Evolutionary conservation across 441 rosid species (phyloP), one percentile per base, ranked within the genome.

Genomic region (Pelargonium australe): DNA sequence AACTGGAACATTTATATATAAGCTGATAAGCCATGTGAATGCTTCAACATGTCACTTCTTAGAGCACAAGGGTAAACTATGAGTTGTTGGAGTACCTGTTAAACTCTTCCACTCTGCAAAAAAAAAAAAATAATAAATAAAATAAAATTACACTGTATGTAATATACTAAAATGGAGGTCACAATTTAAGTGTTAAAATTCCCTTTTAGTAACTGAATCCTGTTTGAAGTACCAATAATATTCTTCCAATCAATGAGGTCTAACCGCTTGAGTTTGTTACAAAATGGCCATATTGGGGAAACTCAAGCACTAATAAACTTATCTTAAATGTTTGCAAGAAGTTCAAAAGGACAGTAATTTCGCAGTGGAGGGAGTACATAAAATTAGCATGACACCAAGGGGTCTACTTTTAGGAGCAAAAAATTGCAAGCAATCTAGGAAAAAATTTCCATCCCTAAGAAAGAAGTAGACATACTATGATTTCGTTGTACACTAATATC

Each of bases 51-150:
- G 17, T 31, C 70, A 55, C 41, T 43, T 67, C 67, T 77, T 28
- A 44, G 28, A 31, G 55, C 6, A 69, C 20, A 44, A 66, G 41
- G 43, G 58, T 28, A 41, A 64, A 23, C 8, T 11, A 9, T 2
- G 61, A 64, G 69, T 34, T 71, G 76, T 34, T 45, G 62, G 68
- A 73, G 65, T 80, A 90, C 99, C 99, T 95, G 86, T 85, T 82
- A 84, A 95, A 95, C 74, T 95, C 98, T 64, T 85, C 96, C 75
- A 92, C 81, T 75, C 99, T 95, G 97, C 80, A 41, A 76, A 80
- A 80, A 76, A 84, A 78, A 61, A 58, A 55, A 74, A 66, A 75
- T n/a, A n/a, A n/a, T n/a, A n/a, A 77, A 70, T 73, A 77, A 72
- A 70, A 57, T 57, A 3, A 13, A 20, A 28, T 58, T 58, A 19